Conservation (phyloP, 2,329 filamentous ascomycete genomes). For the Nothophoma quercina region DNA sequence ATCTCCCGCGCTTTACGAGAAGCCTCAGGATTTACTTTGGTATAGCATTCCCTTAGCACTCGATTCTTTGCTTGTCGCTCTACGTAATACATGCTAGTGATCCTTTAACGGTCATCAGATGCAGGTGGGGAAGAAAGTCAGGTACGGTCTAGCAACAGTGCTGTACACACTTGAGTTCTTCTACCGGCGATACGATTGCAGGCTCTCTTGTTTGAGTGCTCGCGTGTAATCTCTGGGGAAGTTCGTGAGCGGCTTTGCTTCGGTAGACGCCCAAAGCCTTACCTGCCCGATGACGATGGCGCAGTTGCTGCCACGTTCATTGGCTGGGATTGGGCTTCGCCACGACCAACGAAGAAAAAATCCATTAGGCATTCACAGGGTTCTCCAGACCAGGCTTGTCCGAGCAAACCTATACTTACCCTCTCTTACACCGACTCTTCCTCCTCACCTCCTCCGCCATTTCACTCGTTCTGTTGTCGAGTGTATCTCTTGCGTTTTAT, state of each 20-base stretch:
- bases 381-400: constrained; percentile 23
- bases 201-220: too few relatives aligned
- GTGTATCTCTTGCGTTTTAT: constrained; percentile 19
- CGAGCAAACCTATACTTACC: constrained; percentile 10
- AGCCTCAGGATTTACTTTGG: too few relatives aligned
- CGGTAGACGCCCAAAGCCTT: constrained; percentile 17
- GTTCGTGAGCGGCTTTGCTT: background rate
- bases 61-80: too few relatives aligned
- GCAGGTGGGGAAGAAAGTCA: too few relatives aligned
- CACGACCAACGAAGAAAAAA: constrained; percentile 34
- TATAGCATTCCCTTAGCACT: too few relatives aligned
- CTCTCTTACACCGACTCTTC: constrained; percentile 9
- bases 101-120: too few relatives aligned
- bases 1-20: too few relatives aligned
- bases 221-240: background rate
- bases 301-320: constrained; percentile 23
- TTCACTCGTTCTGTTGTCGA: constrained; percentile 20
- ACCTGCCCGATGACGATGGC: constrained; percentile 30
- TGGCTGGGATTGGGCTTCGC: constrained; percentile 28
- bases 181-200: too few relatives aligned
- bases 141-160: too few relatives aligned
- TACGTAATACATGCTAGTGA: too few relatives aligned
- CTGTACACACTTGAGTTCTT: too few relatives aligned
- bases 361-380: constrained; percentile 28
- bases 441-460: constrained; percentile 12